Evolutionary conservation across 2,329 filamentous ascomycete genomes (phyloP).

Genomic region (Penicillium sp.): DNA sequence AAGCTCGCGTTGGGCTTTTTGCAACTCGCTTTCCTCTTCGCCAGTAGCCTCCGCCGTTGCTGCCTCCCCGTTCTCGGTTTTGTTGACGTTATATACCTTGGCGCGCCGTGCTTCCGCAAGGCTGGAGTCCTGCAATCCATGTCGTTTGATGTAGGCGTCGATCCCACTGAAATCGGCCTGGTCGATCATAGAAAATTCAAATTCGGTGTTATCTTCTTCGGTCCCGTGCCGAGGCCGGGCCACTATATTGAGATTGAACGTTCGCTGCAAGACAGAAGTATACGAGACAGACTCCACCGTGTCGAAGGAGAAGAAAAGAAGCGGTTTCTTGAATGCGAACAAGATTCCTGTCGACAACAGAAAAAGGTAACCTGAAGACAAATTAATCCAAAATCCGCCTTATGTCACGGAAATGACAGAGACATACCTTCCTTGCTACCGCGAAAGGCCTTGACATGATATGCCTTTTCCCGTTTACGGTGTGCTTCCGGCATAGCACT

Average conservation of each 20-base stretch:
- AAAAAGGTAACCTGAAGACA: slow-evolving; percentile 55
- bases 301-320: slow-evolving; percentile 57
- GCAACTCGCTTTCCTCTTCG: slow-evolving; percentile 53
- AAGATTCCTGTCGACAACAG: slow-evolving; percentile 57
- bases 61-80: slow-evolving; percentile 28
- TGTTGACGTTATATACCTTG: slow-evolving; percentile 53
- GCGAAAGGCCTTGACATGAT: slow-evolving; percentile 58
- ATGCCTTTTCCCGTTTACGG: slow-evolving; percentile 58
- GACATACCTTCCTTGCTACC: slow-evolving; percentile 59
- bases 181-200: slow-evolving; percentile 62
- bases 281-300: slow-evolving; percentile 56
- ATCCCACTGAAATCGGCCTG: slow-evolving; percentile 59
- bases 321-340: slow-evolving; percentile 61
- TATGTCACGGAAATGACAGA: slow-evolving; percentile 1
- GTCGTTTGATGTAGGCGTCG: slow-evolving; percentile 56
- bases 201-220: slow-evolving; percentile 48
- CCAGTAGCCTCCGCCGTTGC: slow-evolving; percentile 34
- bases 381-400: slow-evolving; percentile 5
- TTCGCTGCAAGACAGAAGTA: slow-evolving; percentile 58
- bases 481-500: slow-evolving; percentile 56
- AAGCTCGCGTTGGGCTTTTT: slow-evolving; percentile 53
- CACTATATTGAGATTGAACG: slow-evolving; percentile 58
- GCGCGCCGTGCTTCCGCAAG: slow-evolving; percentile 56
- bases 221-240: slow-evolving; percentile 33
- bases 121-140: slow-evolving; percentile 58